Percentiles rank a stretch among this genome's conserved stretches.
phyloP scores from a whole-genome alignment of 768 basidiomycete species.

The Russula ochroleuca region DNA sequence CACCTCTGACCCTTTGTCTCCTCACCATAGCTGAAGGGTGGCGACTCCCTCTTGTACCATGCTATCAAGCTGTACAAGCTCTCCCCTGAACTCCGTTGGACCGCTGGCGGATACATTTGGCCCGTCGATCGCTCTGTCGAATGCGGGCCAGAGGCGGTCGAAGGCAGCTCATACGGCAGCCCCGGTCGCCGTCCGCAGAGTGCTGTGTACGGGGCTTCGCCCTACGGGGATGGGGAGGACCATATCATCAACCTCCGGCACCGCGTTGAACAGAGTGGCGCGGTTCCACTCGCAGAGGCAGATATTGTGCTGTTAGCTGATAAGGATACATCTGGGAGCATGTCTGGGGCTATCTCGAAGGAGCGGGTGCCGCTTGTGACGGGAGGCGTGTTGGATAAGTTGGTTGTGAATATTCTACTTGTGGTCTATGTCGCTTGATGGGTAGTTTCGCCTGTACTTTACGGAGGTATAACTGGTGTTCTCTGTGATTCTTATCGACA shows the following conservation, averaged over 20 bases:
- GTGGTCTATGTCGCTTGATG: conserved; percentile 63
- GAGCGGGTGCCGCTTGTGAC: conserved; percentile 68
- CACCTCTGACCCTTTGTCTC: conserved; percentile 5
- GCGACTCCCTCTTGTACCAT: conserved; percentile 70
- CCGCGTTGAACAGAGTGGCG: conserved; percentile 65
- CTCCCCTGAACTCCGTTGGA: conserved; percentile 70
- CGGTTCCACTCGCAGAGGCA: conserved; percentile 56
- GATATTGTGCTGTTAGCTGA: conserved; percentile 61
- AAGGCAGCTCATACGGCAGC: conserved; percentile 32
- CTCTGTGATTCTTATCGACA: not conserved
- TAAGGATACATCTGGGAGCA: conserved; percentile 39
- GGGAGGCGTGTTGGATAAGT: conserved; percentile 61
- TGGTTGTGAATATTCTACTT: conserved; percentile 71
- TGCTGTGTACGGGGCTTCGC: conserved; percentile 42
- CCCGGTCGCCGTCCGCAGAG: conserved; percentile 40
- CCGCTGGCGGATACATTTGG: conserved; percentile 81
- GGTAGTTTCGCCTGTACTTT: conserved; percentile 3
- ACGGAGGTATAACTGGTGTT: not conserved
- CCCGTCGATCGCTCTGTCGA: conserved; percentile 67
- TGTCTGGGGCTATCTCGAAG: conserved; percentile 49
- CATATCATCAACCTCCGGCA: conserved; percentile 40
- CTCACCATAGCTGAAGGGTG: conserved; percentile 60
- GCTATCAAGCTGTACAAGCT: conserved; percentile 75
- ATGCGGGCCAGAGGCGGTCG: conserved; percentile 44
- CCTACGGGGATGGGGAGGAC: conserved; percentile 37